Evolutionary conservation across 2,329 filamentous ascomycete genomes (phyloP).

Genomic region (Pseudogymnoascus sp.): DNA sequence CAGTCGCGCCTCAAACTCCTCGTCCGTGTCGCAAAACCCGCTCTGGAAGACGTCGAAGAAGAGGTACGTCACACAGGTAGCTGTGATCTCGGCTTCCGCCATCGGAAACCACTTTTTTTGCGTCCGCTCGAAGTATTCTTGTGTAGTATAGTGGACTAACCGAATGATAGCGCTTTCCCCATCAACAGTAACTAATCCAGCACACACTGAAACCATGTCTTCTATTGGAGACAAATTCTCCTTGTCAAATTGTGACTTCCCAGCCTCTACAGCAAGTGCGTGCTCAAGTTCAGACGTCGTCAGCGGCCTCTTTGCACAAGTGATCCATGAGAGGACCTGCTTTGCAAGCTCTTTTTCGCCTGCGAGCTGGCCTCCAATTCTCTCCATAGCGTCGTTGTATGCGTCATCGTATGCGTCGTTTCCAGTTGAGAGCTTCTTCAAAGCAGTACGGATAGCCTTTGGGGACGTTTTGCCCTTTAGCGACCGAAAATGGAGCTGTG

Average conservation of each 20-base stretch:
- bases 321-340: background rate
- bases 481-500: no score
- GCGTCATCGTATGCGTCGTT: no score
- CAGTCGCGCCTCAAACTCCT: slow-evolving; percentile 10
- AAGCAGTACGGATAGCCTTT: no score
- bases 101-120: no score
- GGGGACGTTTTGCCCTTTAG: no score
- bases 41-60: no score
- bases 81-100: no score
- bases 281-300: slow-evolving; percentile 26
- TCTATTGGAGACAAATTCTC: slow-evolving; percentile 17
- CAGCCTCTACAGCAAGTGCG: slow-evolving; percentile 27
- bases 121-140: slow-evolving; percentile 35
- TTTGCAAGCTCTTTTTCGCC: no score
- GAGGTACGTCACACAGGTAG: no score
- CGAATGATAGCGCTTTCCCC: slow-evolving; percentile 17
- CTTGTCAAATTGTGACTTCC: slow-evolving; percentile 16
- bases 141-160: slow-evolving; percentile 25
- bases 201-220: slow-evolving; percentile 15
- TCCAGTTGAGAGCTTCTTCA: no score
- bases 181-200: slow-evolving; percentile 17
- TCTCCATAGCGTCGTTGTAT: no score
- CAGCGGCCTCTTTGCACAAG: slow-evolving; percentile 11
- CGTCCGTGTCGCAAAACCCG: no score
- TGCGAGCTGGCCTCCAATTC: slow-evolving; percentile 12